phyloP scores from a whole-genome alignment of 441 rosid genomes.

The Populus hybrid region DNA sequence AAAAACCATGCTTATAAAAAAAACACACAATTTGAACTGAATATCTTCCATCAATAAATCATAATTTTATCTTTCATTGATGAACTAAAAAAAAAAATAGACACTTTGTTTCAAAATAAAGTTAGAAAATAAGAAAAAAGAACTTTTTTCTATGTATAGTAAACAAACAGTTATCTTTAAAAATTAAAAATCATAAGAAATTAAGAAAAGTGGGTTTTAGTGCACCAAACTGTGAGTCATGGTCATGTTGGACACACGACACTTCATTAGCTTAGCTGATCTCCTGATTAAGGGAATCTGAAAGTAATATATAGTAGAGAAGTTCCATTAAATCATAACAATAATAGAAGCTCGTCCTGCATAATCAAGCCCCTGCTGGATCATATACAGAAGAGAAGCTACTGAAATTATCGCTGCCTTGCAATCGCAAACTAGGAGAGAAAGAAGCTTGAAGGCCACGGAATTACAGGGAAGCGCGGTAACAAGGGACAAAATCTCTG shows the following conservation, averaged over 20 bases:
- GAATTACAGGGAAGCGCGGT: slow-evolving; percentile 39
- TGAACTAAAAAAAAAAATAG: too few species aligned
- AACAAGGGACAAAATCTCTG: slow-evolving; percentile 3
- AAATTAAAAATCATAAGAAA: not conserved
- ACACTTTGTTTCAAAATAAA: not conserved
- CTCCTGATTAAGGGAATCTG: too few species aligned
- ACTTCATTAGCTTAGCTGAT: too few species aligned
- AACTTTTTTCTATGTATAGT: not conserved
- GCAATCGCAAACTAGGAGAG: not conserved
- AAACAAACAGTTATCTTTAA: not conserved
- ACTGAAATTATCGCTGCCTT: not conserved
- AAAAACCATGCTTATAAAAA: too few species aligned
- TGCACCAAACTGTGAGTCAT: too few species aligned
- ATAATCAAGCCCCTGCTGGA: not conserved
- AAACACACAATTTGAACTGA: too few species aligned
- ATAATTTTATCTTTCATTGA: too few species aligned
- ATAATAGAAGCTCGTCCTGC: too few species aligned
- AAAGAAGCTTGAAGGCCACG: not conserved
- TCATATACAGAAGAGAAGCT: not conserved
- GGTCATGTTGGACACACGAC: too few species aligned
- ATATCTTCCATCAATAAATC: too few species aligned
- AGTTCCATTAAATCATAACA: too few species aligned
- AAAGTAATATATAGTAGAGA: too few species aligned
- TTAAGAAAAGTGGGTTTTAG: not conserved
- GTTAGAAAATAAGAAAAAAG: not conserved